Conservation (phyloP, 768 basidiomycete species). For the Dentipellis sp. region DNA sequence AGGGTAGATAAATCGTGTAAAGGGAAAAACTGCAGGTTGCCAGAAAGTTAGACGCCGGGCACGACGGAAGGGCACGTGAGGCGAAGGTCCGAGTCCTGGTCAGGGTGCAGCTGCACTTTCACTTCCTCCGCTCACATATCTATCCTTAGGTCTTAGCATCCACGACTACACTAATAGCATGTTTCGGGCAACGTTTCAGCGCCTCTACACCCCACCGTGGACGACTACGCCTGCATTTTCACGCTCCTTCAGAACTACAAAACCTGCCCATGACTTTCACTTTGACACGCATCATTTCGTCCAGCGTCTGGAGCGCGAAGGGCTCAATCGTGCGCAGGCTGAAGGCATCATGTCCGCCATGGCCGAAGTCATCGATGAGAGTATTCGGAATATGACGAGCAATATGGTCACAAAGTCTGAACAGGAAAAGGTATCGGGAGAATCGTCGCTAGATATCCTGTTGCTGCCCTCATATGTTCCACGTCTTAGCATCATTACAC, state of each 20-base stretch:
- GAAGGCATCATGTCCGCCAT: constrained; percentile 97
- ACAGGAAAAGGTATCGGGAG: constrained; percentile 73
- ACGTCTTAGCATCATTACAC: constrained; percentile 72
- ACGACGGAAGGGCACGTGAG: too few relatives aligned
- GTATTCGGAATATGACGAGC: constrained; percentile 89
- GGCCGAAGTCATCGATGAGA: constrained; percentile 96
- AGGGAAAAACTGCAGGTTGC: too few relatives aligned
- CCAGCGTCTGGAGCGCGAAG: constrained; percentile 80
- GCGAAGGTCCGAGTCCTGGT: too few relatives aligned
- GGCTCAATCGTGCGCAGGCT: constrained; percentile 83
- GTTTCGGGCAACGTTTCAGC: neutral
- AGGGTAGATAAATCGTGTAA: too few relatives aligned
- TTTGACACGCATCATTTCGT: constrained; percentile 97
- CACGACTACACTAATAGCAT: too few relatives aligned
- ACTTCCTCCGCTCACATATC: too few relatives aligned
- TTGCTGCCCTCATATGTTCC: neutral
- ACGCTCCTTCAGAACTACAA: constrained; percentile 6
- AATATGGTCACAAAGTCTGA: constrained; percentile 95
- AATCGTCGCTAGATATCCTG: neutral
- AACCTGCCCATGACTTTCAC: constrained; percentile 45
- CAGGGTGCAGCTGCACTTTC: too few relatives aligned
- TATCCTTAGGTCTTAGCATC: too few relatives aligned
- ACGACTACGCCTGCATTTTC: neutral
- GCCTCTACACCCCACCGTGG: neutral
- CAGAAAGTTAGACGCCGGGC: too few relatives aligned